A percentile compares a stretch with the other conserved stretches of the same genome.
phyloP scores from a whole-genome alignment of 208 protist genomes.

The Trypanosoma rangeli region DNA sequence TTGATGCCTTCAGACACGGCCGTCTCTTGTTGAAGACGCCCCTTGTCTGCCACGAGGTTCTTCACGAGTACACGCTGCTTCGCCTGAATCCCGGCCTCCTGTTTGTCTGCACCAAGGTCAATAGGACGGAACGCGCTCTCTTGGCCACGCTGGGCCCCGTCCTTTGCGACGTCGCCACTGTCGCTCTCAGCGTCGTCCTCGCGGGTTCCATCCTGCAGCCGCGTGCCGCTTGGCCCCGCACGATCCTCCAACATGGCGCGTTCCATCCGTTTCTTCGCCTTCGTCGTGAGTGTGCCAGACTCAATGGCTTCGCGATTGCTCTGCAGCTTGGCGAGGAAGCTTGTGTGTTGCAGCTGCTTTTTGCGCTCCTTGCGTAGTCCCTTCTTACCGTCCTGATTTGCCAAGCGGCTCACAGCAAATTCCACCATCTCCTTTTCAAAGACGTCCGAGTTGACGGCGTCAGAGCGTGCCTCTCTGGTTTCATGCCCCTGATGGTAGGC shows the following conservation, averaged over 20 bases:
- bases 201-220: constrained; percentile 20
- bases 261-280: constrained; percentile 61
- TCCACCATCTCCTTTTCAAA: constrained; percentile 98
- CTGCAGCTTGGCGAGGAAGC: constrained; percentile 96
- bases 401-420: constrained; percentile 98
- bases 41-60: constrained; percentile 34
- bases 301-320: constrained; percentile 97
- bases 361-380: constrained; percentile 98
- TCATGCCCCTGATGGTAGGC: constrained; percentile 92
- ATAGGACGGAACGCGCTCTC: constrained; percentile 51
- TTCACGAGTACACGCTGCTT: constrained; percentile 64
- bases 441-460: constrained; percentile 97
- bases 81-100: constrained; percentile 59
- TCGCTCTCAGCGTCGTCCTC: constrained; percentile 26
- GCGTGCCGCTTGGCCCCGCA: constrained; percentile 20
- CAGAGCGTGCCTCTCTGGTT: constrained; percentile 93
- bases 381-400: constrained; percentile 99
- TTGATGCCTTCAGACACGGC: constrained; percentile 19
- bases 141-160: neutral
- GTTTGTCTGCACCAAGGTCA: constrained; percentile 68
- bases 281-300: constrained; percentile 90
- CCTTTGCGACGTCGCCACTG: neutral
- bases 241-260: constrained; percentile 78
- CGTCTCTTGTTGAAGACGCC: neutral
- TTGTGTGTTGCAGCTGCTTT: constrained; percentile 97